Percentiles rank a stretch among this genome's conserved stretches.
These are phyloP conservation scores for Backusella sp. DNA, from an alignment of 192 early-diverging fungal species.

Conservation along the genomic window DNA sequence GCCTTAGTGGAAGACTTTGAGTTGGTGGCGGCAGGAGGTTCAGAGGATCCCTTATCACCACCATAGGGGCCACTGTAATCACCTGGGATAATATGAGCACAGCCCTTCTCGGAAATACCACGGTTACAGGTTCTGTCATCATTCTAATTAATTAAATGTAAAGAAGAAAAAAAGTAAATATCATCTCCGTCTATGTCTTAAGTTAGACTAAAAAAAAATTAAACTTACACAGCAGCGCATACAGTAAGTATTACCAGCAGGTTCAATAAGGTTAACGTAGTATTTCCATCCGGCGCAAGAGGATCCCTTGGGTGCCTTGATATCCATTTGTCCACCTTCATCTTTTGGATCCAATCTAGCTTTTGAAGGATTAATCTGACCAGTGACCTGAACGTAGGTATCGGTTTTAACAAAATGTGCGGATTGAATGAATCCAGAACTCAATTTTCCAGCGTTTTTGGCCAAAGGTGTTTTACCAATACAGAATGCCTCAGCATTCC, in stretches of 20 bases:
- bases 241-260: conserved; percentile 45
- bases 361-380: conserved; percentile 40
- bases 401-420: conserved; percentile 40
- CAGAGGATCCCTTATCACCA: background rate
- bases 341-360: conserved; percentile 34
- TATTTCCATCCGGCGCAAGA: conserved; percentile 43
- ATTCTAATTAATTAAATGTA: conserved; percentile 21
- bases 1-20: background rate
- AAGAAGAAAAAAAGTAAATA: background rate
- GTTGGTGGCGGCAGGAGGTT: background rate
- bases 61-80: conserved; percentile 40
- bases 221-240: conserved; percentile 49
- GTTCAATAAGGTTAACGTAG: conserved; percentile 57
- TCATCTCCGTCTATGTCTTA: background rate
- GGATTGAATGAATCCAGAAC: conserved; percentile 46
- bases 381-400: conserved; percentile 54
- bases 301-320: conserved; percentile 40
- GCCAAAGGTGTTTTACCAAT: conserved; percentile 31
- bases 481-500: conserved; percentile 46
- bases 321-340: conserved; percentile 52
- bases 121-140: conserved; percentile 41
- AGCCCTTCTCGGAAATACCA: conserved; percentile 44
- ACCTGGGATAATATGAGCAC: conserved; percentile 41
- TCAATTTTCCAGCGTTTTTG: conserved; percentile 38
- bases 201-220: background rate